Conservation (phyloP, 805 yeast genomes). For the Candida morakotiae region DNA sequence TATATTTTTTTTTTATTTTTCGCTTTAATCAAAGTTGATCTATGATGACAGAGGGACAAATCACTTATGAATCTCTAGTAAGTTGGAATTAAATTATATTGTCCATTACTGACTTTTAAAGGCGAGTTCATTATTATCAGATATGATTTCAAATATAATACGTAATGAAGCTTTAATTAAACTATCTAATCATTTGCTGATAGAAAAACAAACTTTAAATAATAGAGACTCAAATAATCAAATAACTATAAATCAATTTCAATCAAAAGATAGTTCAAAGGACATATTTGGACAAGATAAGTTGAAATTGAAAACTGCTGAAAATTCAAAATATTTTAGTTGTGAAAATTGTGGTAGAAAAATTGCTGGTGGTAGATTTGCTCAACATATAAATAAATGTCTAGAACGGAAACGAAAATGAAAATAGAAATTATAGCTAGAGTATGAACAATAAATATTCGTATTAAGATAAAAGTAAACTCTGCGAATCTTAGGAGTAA, state of each 20-base stretch:
- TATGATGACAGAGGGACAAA: background rate
- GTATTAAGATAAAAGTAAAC: too few relatives aligned
- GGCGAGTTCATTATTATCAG: conserved; percentile 37
- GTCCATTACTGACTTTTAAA: conserved; percentile 7
- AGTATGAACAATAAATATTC: background rate
- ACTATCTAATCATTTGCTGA: conserved; percentile 19
- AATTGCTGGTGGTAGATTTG: conserved; percentile 88
- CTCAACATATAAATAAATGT: conserved; percentile 90
- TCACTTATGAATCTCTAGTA: conserved; percentile 2
- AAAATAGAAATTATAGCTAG: background rate
- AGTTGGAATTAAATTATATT: background rate
- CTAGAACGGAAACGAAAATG: conserved; percentile 57
- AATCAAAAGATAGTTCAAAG: conserved; percentile 4
- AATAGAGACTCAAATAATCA: background rate
- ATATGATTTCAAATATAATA: conserved; percentile 28
- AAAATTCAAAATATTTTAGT: conserved; percentile 56
- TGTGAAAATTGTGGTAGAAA: conserved; percentile 83
- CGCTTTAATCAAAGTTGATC: background rate
- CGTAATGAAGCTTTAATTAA: conserved; percentile 26
- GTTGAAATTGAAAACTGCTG: conserved; percentile 37
- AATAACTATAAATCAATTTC: conserved; percentile 9
- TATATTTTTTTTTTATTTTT: background rate
- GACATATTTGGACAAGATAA: conserved; percentile 53
- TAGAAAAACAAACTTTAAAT: conserved; percentile 14
- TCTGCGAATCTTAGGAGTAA: too few relatives aligned